phyloP scores from a whole-genome alignment of 805 yeast genomes.

The Pichia cabralensis region DNA sequence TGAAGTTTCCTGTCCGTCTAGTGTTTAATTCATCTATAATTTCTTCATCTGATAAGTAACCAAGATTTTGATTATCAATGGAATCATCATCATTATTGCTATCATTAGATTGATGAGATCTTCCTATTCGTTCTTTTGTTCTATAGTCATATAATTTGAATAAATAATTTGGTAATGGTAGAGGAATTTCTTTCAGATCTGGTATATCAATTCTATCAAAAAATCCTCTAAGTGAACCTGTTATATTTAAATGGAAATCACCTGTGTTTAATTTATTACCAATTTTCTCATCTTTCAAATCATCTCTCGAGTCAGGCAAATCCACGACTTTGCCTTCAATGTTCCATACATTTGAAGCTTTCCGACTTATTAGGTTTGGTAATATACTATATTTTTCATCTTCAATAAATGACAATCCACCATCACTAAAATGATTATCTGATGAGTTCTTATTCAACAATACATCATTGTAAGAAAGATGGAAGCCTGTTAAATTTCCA shows the following conservation, averaged over 20 bases:
- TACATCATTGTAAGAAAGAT: conserved; percentile 53
- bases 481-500: conserved; percentile 67
- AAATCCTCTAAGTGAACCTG: conserved; percentile 37
- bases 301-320: conserved; percentile 6
- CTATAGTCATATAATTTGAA: conserved; percentile 16
- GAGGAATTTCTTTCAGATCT: conserved; percentile 14
- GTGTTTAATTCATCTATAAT: too few relatives aligned
- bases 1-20: conserved; percentile 19
- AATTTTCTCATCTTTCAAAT: conserved; percentile 7
- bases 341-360: conserved; percentile 47
- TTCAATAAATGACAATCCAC: conserved; percentile 31
- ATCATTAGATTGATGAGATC: conserved; percentile 3
- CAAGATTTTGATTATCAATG: neutral
- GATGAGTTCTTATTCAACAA: conserved; percentile 33
- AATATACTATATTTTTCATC: conserved; percentile 45
- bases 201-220: conserved; percentile 15
- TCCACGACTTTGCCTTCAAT: conserved; percentile 20
- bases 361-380: conserved; percentile 44
- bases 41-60: conserved; percentile 1
- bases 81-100: conserved; percentile 1
- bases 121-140: conserved; percentile 6
- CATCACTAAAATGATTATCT: conserved; percentile 46
- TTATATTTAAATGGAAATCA: conserved; percentile 30
- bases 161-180: conserved; percentile 25
- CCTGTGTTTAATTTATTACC: conserved; percentile 22